Conservation (phyloP, 768 basidiomycete species). For the Austroboletus festivus region DNA sequence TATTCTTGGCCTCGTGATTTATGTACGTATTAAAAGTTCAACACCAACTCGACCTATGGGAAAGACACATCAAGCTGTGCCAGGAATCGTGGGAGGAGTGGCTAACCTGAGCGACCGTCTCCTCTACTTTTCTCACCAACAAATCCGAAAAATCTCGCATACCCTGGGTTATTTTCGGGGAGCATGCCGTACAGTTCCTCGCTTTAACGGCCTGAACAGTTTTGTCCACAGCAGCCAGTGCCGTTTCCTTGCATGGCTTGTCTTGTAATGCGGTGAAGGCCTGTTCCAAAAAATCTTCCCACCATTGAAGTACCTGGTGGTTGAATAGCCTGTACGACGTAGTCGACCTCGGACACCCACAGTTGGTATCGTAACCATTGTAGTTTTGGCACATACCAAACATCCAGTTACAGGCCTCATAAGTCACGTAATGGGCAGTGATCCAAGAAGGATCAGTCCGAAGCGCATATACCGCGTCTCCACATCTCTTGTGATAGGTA, state of each 20-base stretch:
- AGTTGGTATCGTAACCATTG: too few relatives aligned
- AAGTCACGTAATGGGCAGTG: constrained; percentile 8
- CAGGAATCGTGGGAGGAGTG: too few relatives aligned
- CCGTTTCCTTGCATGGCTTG: constrained; percentile 16
- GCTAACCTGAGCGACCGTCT: constrained; percentile 9
- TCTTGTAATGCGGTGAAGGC: constrained; percentile 11
- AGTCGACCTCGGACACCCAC: background rate
- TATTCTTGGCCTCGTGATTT: too few relatives aligned
- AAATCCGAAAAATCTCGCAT: constrained; percentile 16
- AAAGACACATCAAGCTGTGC: too few relatives aligned
- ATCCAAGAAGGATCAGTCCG: constrained; percentile 12
- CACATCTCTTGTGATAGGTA: constrained; percentile 20
- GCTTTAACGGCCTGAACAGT: background rate
- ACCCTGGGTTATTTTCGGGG: background rate
- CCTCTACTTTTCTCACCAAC: constrained; percentile 11
- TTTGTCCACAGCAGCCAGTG: background rate
- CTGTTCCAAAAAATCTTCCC: constrained; percentile 16
- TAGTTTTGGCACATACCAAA: background rate
- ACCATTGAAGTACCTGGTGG: constrained; percentile 5
- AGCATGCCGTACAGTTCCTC: background rate
- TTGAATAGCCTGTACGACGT: background rate
- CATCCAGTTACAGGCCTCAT: constrained; percentile 9
- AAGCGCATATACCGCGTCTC: constrained; percentile 6
- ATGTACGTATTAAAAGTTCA: too few relatives aligned
- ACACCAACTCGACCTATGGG: too few relatives aligned